Base-by-base conservation (phyloP, 441 rosid species). In the Iberis amara region DNA sequence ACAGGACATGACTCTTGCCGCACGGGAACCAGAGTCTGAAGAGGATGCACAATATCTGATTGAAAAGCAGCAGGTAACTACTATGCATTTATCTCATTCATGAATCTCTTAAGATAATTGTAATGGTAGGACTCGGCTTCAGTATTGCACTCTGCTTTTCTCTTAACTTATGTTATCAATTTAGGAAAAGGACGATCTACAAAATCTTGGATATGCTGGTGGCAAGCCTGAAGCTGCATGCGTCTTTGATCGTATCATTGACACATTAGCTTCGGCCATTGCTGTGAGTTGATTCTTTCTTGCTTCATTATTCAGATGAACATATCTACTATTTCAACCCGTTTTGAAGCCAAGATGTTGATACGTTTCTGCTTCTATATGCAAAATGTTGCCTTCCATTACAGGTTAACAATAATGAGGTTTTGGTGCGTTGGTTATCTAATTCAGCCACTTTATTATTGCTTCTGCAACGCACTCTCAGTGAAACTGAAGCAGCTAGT, bases 41-140 rank as follows among this genome's bases (percentile, higher is more conserved):
- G 96, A 87, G 71, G 90, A 87, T 54, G 97, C 97, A 44, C 99
- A 84, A 65, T 74, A 83, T 63, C 91, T 94, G 24, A 94, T 86
- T 65, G 98, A 94, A 74, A 90, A 80, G 77, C 99, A 94, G 76
- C 98, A 86, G 96, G 99, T 84, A 52, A 49, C 72, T 52, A 47
- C 73, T 49, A 30, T 14, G 9, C 52, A 24, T 26, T 13, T 42
- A 36, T 51, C 32, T 21, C 6, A 43, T 40, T 24, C 10, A 55
- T 46, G 10, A 32, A 11, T 51, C 12, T 47, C 35, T 11, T 37
- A 41, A 10, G 31, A 11, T 47, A 14, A 62, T 5, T 37, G 45
- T 42, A 28, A 42, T 35, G 50, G 26, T 55, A 38, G 27, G 37
- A 11, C 56, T 6, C 32, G 7, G 4, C 37, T 43, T 31, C n/a